phyloP scores from a whole-genome alignment of 768 basidiomycete genomes.

The Galerina sulciceps region DNA sequence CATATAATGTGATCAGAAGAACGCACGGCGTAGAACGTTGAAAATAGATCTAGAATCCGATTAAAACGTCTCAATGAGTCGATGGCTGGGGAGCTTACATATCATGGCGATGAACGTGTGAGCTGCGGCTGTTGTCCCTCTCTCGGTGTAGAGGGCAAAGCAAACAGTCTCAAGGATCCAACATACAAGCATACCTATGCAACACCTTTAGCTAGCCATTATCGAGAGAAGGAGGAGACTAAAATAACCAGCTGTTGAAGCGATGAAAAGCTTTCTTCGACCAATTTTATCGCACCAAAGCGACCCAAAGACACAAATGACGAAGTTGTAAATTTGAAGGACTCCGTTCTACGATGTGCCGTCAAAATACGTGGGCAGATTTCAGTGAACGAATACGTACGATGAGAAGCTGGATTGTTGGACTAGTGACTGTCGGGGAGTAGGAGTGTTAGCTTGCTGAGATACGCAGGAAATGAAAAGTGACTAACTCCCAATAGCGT shows the following conservation, averaged over 20 bases:
- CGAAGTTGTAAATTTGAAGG: slow-evolving; percentile 59
- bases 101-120: slow-evolving; percentile 59
- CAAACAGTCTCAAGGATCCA: slow-evolving; percentile 63
- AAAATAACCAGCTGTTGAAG: too few relatives aligned
- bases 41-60: slow-evolving; percentile 28
- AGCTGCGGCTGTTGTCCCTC: slow-evolving; percentile 45
- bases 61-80: not conserved
- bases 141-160: slow-evolving; percentile 40
- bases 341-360: slow-evolving; percentile 47
- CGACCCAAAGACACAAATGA: slow-evolving; percentile 50
- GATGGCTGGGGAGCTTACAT: slow-evolving; percentile 22
- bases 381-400: slow-evolving; percentile 33
- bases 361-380: not conserved
- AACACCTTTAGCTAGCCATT: too few relatives aligned
- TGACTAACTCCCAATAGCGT: slow-evolving; percentile 46
- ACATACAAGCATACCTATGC: slow-evolving; percentile 55
- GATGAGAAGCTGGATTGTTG: slow-evolving; percentile 44
- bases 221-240: too few relatives aligned
- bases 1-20: not conserved
- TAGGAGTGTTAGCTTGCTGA: not conserved
- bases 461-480: not conserved
- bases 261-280: slow-evolving; percentile 53
- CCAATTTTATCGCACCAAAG: slow-evolving; percentile 53
- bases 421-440: slow-evolving; percentile 40
- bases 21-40: slow-evolving; percentile 34